These are phyloP conservation scores for Neofusicoccum sp. DNA, from an alignment of 2,329 filamentous ascomycete species.

Conservation along the genomic window DNA sequence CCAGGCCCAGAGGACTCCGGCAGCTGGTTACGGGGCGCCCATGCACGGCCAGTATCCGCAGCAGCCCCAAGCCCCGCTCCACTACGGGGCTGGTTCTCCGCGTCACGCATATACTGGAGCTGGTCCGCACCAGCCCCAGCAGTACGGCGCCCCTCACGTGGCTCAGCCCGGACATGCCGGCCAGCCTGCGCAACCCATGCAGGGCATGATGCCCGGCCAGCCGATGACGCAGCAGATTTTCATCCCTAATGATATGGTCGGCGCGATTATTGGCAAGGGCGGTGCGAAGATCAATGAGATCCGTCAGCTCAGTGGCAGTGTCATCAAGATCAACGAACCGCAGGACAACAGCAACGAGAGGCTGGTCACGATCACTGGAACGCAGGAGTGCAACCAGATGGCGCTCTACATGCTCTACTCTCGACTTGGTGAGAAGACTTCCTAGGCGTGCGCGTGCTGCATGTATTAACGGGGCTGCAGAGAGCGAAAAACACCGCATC, in stretches of 20 bases:
- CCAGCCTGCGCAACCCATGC: slow-evolving; percentile 72
- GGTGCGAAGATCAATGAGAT: slow-evolving; percentile 99
- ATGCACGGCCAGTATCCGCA: slow-evolving; percentile 63
- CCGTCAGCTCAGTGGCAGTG: slow-evolving; percentile 90
- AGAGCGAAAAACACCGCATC: slow-evolving; percentile 26
- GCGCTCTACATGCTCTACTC: slow-evolving; percentile 99
- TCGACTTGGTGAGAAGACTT: slow-evolving; percentile 69
- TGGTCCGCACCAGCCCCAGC: slow-evolving; percentile 74
- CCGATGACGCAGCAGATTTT: slow-evolving; percentile 97
- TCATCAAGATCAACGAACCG: slow-evolving; percentile 99
- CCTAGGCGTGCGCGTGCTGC: not conserved
- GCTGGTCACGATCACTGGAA: slow-evolving; percentile 94
- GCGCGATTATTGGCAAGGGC: slow-evolving; percentile 97
- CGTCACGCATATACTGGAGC: slow-evolving; percentile 72
- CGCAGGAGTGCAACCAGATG: slow-evolving; percentile 98
- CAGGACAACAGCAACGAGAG: slow-evolving; percentile 99
- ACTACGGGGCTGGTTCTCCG: slow-evolving; percentile 72
- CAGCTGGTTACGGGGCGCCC: slow-evolving; percentile 65
- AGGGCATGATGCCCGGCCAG: slow-evolving; percentile 67
- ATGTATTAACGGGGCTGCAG: slow-evolving; percentile 8
- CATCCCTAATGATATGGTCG: slow-evolving; percentile 99
- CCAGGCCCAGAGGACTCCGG: slow-evolving; percentile 70
- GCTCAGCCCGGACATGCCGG: slow-evolving; percentile 60
- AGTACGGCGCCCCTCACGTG: slow-evolving; percentile 57
- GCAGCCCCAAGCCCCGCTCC: slow-evolving; percentile 63